These are phyloP conservation scores for Termitomyces sp. DNA, from an alignment of 768 basidiomycete genomes.

Conservation along the genomic window DNA sequence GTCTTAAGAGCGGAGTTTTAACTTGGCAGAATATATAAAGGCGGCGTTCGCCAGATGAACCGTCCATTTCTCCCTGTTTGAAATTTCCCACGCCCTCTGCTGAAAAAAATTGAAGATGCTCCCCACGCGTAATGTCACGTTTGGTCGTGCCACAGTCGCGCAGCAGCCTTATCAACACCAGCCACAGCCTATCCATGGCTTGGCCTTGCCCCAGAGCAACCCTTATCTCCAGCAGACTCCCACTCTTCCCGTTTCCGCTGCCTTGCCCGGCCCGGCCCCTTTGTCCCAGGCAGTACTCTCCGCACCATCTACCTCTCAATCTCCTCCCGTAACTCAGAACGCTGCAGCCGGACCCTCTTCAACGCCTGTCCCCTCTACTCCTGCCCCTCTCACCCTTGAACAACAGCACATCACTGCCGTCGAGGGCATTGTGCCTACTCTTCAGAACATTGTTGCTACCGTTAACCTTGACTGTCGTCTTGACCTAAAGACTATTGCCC, in stretches of 20 bases:
- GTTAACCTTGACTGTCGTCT: constrained; percentile 96
- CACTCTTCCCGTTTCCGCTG: constrained; percentile 12
- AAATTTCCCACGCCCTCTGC: constrained; percentile 36
- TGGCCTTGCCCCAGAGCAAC: constrained; percentile 56
- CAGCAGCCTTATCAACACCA: constrained; percentile 33
- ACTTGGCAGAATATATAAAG: constrained; percentile 40
- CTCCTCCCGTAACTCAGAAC: constrained; percentile 25
- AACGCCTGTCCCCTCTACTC: constrained; percentile 56
- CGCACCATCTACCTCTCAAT: constrained; percentile 23
- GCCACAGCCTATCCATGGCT: constrained; percentile 34
- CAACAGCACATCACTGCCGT: constrained; percentile 96
- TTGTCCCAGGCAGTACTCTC: constrained; percentile 35
- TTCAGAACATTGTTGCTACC: constrained; percentile 99
- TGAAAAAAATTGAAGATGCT: constrained; percentile 39
- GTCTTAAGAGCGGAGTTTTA: constrained; percentile 39
- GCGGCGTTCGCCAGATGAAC: constrained; percentile 20
- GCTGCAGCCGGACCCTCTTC: constrained; percentile 52
- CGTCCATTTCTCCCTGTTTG: constrained; percentile 26
- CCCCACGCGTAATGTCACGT: constrained; percentile 74
- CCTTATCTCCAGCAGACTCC: constrained; percentile 32
- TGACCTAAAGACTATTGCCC: constrained; percentile 96
- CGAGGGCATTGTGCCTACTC: constrained; percentile 96
- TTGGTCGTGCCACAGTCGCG: constrained; percentile 55
- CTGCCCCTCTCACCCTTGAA: constrained; percentile 74
- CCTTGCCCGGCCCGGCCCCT: constrained; percentile 49